These are phyloP conservation scores for Acacia concinna DNA, from an alignment of 331 rosid species.

Conservation along the genomic window DNA sequence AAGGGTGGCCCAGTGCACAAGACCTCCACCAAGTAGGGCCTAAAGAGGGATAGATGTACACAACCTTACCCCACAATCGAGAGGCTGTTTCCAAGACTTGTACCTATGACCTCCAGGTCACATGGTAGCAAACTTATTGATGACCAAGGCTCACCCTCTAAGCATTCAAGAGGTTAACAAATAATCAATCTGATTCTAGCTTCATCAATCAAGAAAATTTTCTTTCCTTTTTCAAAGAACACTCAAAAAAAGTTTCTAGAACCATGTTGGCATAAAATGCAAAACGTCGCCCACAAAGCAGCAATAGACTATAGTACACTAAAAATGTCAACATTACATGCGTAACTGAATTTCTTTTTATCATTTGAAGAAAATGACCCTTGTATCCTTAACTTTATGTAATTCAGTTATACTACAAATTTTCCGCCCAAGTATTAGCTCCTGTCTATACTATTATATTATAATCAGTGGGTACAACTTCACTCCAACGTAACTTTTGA, in stretches of 20 bases:
- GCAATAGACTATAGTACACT: neutral
- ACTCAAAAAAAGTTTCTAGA: neutral
- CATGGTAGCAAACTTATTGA: no score
- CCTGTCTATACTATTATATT: neutral
- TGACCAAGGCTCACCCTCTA: no score
- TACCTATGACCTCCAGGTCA: no score
- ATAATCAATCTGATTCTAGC: slow-evolving; percentile 4
- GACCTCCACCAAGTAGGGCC: no score
- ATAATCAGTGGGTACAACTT: neutral
- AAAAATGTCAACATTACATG: neutral
- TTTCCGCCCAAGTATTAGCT: neutral
- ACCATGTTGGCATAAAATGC: slow-evolving; percentile 20
- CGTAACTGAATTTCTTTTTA: slow-evolving; percentile 8
- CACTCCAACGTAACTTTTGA: neutral
- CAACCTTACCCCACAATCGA: no score
- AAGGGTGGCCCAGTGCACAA: no score
- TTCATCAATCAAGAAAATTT: slow-evolving; percentile 24
- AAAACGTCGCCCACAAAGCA: slow-evolving; percentile 1
- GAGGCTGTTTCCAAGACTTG: no score
- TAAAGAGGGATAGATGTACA: no score
- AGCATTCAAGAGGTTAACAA: slow-evolving; percentile 15
- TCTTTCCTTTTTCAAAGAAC: neutral
- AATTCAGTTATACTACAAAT: slow-evolving; percentile 7
- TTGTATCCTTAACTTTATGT: neutral
- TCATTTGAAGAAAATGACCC: neutral